phyloP scores from a whole-genome alignment of 192 early-diverging fungal genomes.

The Phlyctochytrium arcticum region DNA sequence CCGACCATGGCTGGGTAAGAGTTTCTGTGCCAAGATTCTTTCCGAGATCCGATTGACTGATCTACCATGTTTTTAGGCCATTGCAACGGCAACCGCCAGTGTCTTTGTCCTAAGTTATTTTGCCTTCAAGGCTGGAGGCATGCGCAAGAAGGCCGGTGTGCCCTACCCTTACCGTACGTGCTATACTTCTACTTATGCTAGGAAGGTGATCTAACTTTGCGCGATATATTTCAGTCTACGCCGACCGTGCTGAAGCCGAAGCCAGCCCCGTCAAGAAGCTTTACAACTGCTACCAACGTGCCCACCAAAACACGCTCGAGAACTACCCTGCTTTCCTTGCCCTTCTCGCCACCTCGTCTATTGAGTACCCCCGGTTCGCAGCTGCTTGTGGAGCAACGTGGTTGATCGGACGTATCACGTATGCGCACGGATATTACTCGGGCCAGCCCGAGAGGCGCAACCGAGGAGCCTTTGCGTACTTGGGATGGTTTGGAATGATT shows the following conservation, averaged over 20 bases:
- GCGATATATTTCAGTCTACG: slow-evolving; percentile 41
- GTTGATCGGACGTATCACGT: slow-evolving; percentile 48
- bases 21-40: background rate
- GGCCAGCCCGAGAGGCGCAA: slow-evolving; percentile 61
- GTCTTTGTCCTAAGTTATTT: slow-evolving; percentile 31
- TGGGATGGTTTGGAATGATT: slow-evolving; percentile 50
- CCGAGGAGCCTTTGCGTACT: slow-evolving; percentile 42
- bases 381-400: slow-evolving; percentile 52
- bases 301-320: slow-evolving; percentile 68
- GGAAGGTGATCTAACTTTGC: background rate
- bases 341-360: slow-evolving; percentile 47
- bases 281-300: slow-evolving; percentile 66
- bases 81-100: slow-evolving; percentile 27
- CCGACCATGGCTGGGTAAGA: slow-evolving; percentile 60
- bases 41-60: background rate
- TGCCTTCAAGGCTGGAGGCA: slow-evolving; percentile 45
- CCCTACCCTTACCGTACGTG: slow-evolving; percentile 63
- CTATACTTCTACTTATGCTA: background rate
- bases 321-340: slow-evolving; percentile 49
- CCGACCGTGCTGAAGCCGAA: slow-evolving; percentile 53
- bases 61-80: slow-evolving; percentile 22
- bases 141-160: slow-evolving; percentile 57
- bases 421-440: slow-evolving; percentile 47
- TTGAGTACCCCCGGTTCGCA: slow-evolving; percentile 51
- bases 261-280: slow-evolving; percentile 59